These are phyloP conservation scores for Aspergillus leporis DNA, from an alignment of 495 filamentous ascomycete species.

Conservation along the genomic window DNA sequence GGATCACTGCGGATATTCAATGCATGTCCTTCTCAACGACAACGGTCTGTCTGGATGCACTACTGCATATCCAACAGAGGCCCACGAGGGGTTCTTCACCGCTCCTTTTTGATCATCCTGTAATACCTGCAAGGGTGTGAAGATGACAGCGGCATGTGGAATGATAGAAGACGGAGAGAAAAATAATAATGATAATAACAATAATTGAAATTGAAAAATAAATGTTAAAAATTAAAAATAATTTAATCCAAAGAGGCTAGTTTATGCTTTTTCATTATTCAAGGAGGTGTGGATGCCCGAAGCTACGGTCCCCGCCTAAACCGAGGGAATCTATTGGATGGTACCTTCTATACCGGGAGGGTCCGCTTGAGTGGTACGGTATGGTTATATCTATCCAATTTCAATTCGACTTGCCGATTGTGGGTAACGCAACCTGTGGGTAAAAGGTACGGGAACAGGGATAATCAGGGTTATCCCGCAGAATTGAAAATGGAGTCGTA, in stretches of 20 bases:
- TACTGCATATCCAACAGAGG: background rate
- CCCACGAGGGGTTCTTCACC: background rate
- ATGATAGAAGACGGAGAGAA: background rate
- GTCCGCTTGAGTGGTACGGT: background rate
- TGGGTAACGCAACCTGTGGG: background rate
- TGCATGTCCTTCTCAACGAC: background rate
- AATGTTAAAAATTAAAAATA: too few species aligned
- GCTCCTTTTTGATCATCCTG: background rate
- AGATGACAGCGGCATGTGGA: background rate
- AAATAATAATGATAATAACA: background rate
- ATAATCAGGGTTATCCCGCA: background rate
- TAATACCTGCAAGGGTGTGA: background rate
- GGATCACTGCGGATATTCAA: background rate
- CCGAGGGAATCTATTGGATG: background rate
- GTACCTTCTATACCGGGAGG: background rate
- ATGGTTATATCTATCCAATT: too few species aligned
- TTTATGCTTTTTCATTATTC: too few species aligned
- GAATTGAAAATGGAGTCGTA: too few species aligned
- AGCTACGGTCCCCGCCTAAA: background rate
- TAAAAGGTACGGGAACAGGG: background rate
- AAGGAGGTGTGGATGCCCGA: slow-evolving; percentile 1
- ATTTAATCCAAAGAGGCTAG: too few species aligned
- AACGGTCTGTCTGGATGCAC: background rate
- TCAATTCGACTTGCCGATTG: background rate
- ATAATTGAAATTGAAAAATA: background rate